phyloP scores from a whole-genome alignment of 371 early-diverging fungal species.

The Lichtheimia corymbifera region DNA sequence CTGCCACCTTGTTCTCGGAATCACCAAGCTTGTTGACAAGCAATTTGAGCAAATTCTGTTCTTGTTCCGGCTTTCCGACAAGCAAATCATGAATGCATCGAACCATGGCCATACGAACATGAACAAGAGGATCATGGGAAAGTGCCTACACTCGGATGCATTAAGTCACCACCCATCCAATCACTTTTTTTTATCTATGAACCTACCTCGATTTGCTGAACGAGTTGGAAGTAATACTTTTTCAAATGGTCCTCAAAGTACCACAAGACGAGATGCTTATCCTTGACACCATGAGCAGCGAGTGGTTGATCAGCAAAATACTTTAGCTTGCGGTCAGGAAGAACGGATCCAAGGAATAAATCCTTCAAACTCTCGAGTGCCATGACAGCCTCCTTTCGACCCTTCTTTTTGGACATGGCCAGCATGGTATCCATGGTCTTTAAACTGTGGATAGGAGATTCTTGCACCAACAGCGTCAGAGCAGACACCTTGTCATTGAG shows the following conservation, averaged over 20 bases:
- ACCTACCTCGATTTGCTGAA: slow-evolving; percentile 76
- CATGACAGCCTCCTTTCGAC: slow-evolving; percentile 83
- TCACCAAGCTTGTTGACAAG: slow-evolving; percentile 97
- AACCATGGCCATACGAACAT: slow-evolving; percentile 81
- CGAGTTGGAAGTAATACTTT: slow-evolving; percentile 84
- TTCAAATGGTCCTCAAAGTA: slow-evolving; percentile 93
- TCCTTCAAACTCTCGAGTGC: slow-evolving; percentile 90
- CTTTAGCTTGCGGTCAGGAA: slow-evolving; percentile 84
- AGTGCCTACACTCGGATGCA: slow-evolving; percentile 47
- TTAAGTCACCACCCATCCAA: background rate
- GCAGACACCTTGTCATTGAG: slow-evolving; percentile 92
- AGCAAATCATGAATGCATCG: slow-evolving; percentile 76
- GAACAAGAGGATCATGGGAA: slow-evolving; percentile 82
- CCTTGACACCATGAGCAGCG: slow-evolving; percentile 57
- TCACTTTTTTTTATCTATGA: background rate
- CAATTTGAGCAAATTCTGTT: slow-evolving; percentile 87
- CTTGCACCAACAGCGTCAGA: slow-evolving; percentile 87
- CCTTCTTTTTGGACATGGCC: slow-evolving; percentile 87
- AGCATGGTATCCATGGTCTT: slow-evolving; percentile 80
- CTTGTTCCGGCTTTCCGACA: slow-evolving; percentile 91
- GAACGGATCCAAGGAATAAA: slow-evolving; percentile 74
- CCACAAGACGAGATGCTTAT: slow-evolving; percentile 83
- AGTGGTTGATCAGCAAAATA: slow-evolving; percentile 90
- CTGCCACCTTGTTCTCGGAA: slow-evolving; percentile 82
- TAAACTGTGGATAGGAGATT: slow-evolving; percentile 87